Evolutionary conservation across 108 stramenopile species (phyloP), one percentile per base, ranked within the genome.

Genomic region (Cyclotella baltica): DNA sequence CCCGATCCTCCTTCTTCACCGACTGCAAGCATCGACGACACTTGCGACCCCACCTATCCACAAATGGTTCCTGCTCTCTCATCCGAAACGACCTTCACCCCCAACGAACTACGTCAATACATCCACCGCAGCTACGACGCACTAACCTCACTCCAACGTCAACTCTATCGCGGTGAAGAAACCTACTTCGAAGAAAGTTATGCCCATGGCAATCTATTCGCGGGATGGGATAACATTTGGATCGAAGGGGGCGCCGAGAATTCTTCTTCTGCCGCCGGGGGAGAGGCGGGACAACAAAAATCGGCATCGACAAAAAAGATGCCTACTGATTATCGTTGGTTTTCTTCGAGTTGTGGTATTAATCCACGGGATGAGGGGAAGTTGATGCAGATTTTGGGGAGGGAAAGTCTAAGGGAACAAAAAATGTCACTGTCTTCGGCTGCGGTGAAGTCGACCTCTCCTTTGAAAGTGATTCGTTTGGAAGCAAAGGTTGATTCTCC

Each of bases 131-230:
- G 67, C 46, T 83, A 87, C 53, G 70, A 67, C 5, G 83, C 85
- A 2, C 61, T 90, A 19, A 69, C 78, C 25, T 87, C 88, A 22
- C 81, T 93, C 48, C 92, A 93, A 70, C 84, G 83, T 46, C 92
- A 93, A 56, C 46, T 93, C 11, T 50, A 86, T 37, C 86, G 89
- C 23, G 90, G 90, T 36, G 92, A 93, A 78, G 92, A 91, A 86
- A 72, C 67, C 9, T 93, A 93, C 80, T 85, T 80, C 53, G 90
- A 91, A 82, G 92, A 93, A 37, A 89, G 90, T 10, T 52, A 61
- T 28, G 51, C 77, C 23, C 77, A 62, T 11, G 89, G 90, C 11
- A 93, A 90, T 55, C 34, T 93, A 13, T 88, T 74, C 57, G 46
- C 71, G 40, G 92, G 92, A 48, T 93, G 84, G 84, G 92, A 93